phyloP scores from a whole-genome alignment of 257 asterid genomes.

The Anisodus acutangulus region DNA sequence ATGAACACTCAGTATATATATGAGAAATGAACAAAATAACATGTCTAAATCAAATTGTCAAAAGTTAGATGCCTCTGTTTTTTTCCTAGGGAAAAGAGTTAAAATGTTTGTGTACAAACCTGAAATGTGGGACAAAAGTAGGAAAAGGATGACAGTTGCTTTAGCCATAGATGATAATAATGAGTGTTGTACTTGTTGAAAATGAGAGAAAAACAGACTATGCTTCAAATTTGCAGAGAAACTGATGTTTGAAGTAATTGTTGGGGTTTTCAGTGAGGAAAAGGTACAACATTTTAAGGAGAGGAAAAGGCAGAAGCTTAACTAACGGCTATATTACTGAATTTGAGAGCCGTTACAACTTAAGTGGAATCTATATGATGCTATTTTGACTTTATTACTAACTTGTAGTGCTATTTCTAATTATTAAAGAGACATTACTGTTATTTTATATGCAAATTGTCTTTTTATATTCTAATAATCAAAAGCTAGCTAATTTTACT shows the following conservation, averaged over 20 bases:
- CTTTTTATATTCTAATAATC: slow-evolving; percentile 4
- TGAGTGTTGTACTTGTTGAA: neutral
- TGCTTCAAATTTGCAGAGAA: neutral
- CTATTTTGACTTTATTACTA: neutral
- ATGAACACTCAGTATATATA: neutral
- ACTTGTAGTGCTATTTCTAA: neutral
- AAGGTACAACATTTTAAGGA: neutral
- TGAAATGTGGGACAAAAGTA: slow-evolving; percentile 10
- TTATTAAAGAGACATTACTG: neutral
- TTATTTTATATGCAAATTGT: neutral
- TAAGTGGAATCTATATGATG: neutral
- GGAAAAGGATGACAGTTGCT: neutral
- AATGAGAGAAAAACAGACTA: neutral
- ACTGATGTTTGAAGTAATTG: neutral
- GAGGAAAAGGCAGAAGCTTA: neutral
- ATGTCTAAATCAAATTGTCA: neutral
- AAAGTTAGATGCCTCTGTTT: neutral
- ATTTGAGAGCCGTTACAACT: neutral
- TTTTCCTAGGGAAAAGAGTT: neutral
- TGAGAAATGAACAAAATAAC: neutral
- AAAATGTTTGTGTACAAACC: neutral
- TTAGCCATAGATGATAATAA: neutral
- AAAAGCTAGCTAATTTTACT: neutral
- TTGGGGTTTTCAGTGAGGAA: neutral
- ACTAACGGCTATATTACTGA: slow-evolving; percentile 13